Percentiles rank a stretch among this genome's conserved stretches.
Conservation (phyloP, 805 yeast genomes). For the Candida dendrica region DNA sequence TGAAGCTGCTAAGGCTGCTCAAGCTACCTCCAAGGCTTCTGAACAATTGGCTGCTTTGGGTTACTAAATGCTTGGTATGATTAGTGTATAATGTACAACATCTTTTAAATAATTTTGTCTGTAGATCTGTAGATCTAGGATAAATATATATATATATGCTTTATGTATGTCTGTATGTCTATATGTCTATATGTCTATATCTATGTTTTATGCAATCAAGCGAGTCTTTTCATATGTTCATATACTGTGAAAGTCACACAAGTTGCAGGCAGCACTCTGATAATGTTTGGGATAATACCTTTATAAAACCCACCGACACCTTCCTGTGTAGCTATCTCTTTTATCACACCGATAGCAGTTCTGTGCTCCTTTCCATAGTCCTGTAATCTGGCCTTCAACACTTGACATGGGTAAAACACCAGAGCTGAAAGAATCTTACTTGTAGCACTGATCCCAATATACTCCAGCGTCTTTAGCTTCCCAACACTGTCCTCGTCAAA, state of each 20-base stretch:
- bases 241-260: slow-evolving; percentile 84
- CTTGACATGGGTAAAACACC: slow-evolving; percentile 77
- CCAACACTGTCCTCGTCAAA: slow-evolving; percentile 13
- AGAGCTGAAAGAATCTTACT: slow-evolving; percentile 66
- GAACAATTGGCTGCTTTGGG: slow-evolving; percentile 94
- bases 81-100: background rate
- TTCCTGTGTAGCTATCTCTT: slow-evolving; percentile 36
- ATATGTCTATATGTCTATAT: background rate
- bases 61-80: slow-evolving; percentile 55
- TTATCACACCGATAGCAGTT: slow-evolving; percentile 22
- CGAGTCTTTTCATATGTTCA: slow-evolving; percentile 44
- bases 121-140: too few species aligned
- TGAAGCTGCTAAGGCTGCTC: slow-evolving; percentile 76
- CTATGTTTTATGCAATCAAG: slow-evolving; percentile 4
- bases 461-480: slow-evolving; percentile 44
- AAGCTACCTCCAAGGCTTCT: slow-evolving; percentile 86
- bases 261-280: slow-evolving; percentile 88
- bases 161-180: background rate
- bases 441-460: slow-evolving; percentile 55
- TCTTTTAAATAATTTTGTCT: background rate
- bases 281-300: slow-evolving; percentile 71
- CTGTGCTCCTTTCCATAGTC: slow-evolving; percentile 24
- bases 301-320: slow-evolving; percentile 72
- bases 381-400: slow-evolving; percentile 72
- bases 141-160: too few species aligned